Evolutionary conservation across 139 green algal genomes (phyloP).

Genomic region (Tetradesmus lagerheimii): DNA sequence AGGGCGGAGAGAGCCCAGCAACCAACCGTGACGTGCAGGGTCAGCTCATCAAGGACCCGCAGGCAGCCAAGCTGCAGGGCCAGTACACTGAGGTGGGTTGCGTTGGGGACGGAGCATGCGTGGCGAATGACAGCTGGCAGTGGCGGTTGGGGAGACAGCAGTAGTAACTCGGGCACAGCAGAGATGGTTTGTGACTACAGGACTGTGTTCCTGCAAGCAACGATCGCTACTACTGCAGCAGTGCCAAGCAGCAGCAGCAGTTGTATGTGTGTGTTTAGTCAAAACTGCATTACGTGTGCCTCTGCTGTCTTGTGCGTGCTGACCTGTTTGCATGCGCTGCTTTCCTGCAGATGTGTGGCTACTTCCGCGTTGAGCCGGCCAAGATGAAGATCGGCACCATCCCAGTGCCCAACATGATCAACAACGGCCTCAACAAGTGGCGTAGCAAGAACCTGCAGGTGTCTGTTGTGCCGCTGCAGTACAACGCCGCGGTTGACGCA

Average conservation of each 20-base stretch:
- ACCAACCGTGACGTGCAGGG: slow-evolving; percentile 26
- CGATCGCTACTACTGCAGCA: neutral
- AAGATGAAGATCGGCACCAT: slow-evolving; percentile 45
- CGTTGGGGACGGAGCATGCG: too few species aligned
- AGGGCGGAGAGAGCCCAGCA: slow-evolving; percentile 45
- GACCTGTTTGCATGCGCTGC: neutral
- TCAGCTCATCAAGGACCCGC: slow-evolving; percentile 37
- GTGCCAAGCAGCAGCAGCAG: neutral
- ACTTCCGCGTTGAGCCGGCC: slow-evolving; percentile 44
- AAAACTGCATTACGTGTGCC: neutral
- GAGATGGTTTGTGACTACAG: neutral
- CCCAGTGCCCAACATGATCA: slow-evolving; percentile 26
- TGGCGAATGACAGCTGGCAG: too few species aligned
- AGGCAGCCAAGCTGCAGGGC: slow-evolving; percentile 40
- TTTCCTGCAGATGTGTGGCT: slow-evolving; percentile 30
- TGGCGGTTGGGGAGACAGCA: too few species aligned
- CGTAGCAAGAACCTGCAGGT: slow-evolving; percentile 29
- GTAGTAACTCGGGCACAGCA: too few species aligned
- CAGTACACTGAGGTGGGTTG: slow-evolving; percentile 29
- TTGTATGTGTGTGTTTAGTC: neutral
- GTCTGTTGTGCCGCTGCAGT: slow-evolving; percentile 31
- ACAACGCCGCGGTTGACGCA: slow-evolving; percentile 37
- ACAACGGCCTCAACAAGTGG: slow-evolving; percentile 28
- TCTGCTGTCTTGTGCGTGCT: neutral
- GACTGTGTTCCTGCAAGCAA: neutral